Evolutionary conservation across 768 basidiomycete genomes (phyloP), one percentile per base, ranked within the genome.

Genomic region (Asterophora parasitica): DNA sequence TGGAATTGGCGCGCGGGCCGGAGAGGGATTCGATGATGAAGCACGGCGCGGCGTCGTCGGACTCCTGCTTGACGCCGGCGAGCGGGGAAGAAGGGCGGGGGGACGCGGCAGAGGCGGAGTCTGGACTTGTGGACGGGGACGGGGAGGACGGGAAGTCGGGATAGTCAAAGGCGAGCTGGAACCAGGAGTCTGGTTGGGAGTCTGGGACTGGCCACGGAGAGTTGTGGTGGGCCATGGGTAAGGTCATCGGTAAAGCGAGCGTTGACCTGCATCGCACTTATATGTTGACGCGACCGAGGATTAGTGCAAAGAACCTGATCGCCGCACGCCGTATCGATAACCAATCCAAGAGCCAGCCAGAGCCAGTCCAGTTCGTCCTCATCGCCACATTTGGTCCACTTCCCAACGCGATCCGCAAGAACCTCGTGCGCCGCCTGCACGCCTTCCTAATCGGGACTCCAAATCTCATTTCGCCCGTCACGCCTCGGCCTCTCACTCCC

Each of bases 11-110:
- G 43, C 55, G 55, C 5, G 57, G 51, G 1, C 61, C 52, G 4
- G 68, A 52, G n/a, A 70, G 58, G 23, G 23, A 23, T 46, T 75
- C 74, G 61, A 76, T 74, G 52, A 77, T 72, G 50, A 78, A 76
- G 46, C 65, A 66, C 7, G 65, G 64, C 46, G 64, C 65, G 27
- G 59, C 53, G 44, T 72, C 71, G 23, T 72, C 66, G 15, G 67
- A 66, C 51, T 75, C 74, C 42, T 68, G 55, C 43, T 72, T 72
- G 52, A 71, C 69, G 8, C 63, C 47, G 36, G 51, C 10, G 28
- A 39, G 34, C 7, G 48, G 8, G 30, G 42, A 48, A 40, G 31
- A 46, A 17, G 41, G 51, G n/a, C 27, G 58, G 38, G 19, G 54
- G 27, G 55, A 52, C 19, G 26, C 12, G 39, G 23, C 34, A 23